Evolutionary conservation across 2,329 filamentous ascomycete genomes (phyloP).

Genomic region (Nakataea oryzae): DNA sequence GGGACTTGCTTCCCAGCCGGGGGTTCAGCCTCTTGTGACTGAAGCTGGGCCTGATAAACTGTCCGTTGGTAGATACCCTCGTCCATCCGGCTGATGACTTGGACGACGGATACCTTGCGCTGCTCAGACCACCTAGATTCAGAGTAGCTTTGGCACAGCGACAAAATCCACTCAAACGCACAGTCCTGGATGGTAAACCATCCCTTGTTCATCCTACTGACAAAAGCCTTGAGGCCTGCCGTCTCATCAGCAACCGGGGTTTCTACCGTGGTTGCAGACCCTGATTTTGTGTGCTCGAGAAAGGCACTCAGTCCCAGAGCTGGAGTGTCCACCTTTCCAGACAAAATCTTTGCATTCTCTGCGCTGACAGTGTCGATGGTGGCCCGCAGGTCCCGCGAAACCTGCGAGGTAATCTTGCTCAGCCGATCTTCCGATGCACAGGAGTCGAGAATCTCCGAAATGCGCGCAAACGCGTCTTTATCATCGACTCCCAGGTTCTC

Average conservation of each 20-base stretch:
- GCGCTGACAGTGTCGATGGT: slow-evolving; percentile 40
- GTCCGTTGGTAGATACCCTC: slow-evolving; percentile 34
- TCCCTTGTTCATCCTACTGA: slow-evolving; percentile 31
- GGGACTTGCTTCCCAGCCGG: slow-evolving; percentile 7
- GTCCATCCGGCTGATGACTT: slow-evolving; percentile 44
- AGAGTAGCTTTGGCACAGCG: slow-evolving; percentile 39
- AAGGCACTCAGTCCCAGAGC: slow-evolving; percentile 49
- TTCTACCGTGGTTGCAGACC: slow-evolving; percentile 36
- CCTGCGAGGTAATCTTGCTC: slow-evolving; percentile 32
- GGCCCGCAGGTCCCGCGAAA: slow-evolving; percentile 37
- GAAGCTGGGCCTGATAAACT: slow-evolving; percentile 26
- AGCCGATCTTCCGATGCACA: slow-evolving; percentile 40
- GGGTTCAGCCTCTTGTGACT: slow-evolving; percentile 2
- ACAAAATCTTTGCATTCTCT: slow-evolving; percentile 39
- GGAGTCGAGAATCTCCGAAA: slow-evolving; percentile 41
- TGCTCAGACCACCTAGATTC: slow-evolving; percentile 46
- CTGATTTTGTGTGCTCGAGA: slow-evolving; percentile 49
- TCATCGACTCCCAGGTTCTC: slow-evolving; percentile 45
- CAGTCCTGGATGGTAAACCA: slow-evolving; percentile 48
- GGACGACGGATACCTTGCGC: slow-evolving; percentile 45
- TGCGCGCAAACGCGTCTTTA: slow-evolving; percentile 28
- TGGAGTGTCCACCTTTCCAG: slow-evolving; percentile 41
- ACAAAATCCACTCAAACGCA: slow-evolving; percentile 46
- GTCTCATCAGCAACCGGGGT: slow-evolving; percentile 39
- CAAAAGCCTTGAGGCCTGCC: slow-evolving; percentile 41